Evolutionary conservation across 2,329 filamentous ascomycete genomes (phyloP), one percentile per base, ranked within the genome.

Genomic region (Tolypocladium sp.): DNA sequence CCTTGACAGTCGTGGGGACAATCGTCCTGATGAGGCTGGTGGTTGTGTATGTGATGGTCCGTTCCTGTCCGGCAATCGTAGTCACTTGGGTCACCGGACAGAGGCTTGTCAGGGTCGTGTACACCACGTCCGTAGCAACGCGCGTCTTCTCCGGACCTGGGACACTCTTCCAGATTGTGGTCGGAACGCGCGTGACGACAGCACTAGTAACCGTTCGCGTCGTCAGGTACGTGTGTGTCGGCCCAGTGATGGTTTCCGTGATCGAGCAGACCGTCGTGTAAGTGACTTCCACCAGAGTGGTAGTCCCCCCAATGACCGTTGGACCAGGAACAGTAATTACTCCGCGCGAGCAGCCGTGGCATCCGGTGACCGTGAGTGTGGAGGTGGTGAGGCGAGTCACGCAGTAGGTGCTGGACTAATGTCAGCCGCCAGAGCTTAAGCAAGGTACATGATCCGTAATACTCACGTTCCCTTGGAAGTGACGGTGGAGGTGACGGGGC

Each of bases 401-500:
- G 22, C 70, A 70, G 58, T 77, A 75, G 25, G 78, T 79, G 27
- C 74, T 75, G 55, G n/a, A 58, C 20, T 25, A 9, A 53, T 44
- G 60, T 71, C 51, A 69, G 60, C 42, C 41, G 3, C 25, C 59
- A 42, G 56, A 20, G 5, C 30, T 9, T 8, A 1, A 30, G 9
- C 37, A 13, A 17, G 5, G 25, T 30, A 2, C 9, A 17, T 4
- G 4, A 8, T 9, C n/a, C 13, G n/a, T 10, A 27, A 44, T 56
- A 72, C 75, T 74, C 67, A 77, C 75, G 70, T 71, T 68, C 75
- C 76, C 42, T 68, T 64, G 17, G 67, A 62, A 20, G 75, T 76
- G 59, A 73, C 66, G 15, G 77, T 80, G 40, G 71, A 69, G 12
- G 76, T 79, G 61, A 77, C 70, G 13, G 78, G 78, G 66, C 78